These are phyloP conservation scores for Alternaria metachromatica DNA, from an alignment of 2,329 filamentous ascomycete species.

Conservation along the genomic window DNA sequence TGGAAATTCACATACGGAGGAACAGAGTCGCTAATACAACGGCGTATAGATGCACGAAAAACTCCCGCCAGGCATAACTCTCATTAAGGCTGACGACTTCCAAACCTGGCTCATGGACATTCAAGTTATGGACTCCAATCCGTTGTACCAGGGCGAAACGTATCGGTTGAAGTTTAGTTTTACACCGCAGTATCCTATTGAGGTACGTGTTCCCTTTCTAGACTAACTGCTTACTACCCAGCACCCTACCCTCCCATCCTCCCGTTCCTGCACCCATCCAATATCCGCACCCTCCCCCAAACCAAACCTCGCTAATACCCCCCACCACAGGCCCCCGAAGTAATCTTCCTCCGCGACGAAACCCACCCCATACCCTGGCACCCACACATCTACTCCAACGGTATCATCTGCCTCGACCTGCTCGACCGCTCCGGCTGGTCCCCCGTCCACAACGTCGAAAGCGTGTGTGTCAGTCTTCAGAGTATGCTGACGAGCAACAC, in stretches of 20 bases:
- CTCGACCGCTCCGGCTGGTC: slow-evolving; percentile 90
- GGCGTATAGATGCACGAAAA: slow-evolving; percentile 60
- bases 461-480: slow-evolving; percentile 94
- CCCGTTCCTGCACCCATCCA: neutral
- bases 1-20: neutral
- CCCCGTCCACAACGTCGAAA: slow-evolving; percentile 96
- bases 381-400: slow-evolving; percentile 97
- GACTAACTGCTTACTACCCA: neutral
- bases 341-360: slow-evolving; percentile 76
- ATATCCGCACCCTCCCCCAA: neutral
- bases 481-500: slow-evolving; percentile 97
- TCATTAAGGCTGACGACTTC: slow-evolving; percentile 82
- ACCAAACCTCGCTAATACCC: neutral
- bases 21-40: neutral
- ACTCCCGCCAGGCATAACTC: slow-evolving; percentile 72
- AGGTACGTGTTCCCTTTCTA: slow-evolving; percentile 35
- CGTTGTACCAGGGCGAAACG: slow-evolving; percentile 79
- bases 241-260: neutral
- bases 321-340: slow-evolving; percentile 80
- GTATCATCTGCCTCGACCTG: slow-evolving; percentile 96
- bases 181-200: slow-evolving; percentile 84
- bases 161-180: slow-evolving; percentile 92
- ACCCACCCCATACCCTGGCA: slow-evolving; percentile 81
- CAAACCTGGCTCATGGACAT: slow-evolving; percentile 95
- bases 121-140: slow-evolving; percentile 85